These are phyloP conservation scores for Funneliformis geosporum DNA, from an alignment of 192 early-diverging fungal species.

Conservation along the genomic window DNA sequence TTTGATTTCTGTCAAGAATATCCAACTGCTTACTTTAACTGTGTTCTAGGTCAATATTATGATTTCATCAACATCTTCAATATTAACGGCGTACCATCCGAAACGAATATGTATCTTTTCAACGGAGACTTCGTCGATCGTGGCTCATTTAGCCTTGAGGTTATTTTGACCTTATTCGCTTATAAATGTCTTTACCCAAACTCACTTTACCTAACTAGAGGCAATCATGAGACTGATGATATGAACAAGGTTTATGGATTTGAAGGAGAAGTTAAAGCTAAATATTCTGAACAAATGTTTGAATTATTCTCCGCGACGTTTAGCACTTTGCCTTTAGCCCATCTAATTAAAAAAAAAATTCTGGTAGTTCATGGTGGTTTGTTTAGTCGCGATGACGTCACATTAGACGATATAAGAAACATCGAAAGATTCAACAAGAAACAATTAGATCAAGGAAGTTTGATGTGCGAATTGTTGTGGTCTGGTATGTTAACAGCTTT, in stretches of 20 bases:
- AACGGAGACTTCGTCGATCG: constrained; percentile 99
- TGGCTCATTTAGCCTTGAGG: constrained; percentile 97
- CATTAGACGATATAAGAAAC: constrained; percentile 86
- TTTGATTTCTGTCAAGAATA: not conserved
- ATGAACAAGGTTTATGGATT: constrained; percentile 99
- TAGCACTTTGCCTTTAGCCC: constrained; percentile 88
- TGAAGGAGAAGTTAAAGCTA: constrained; percentile 95
- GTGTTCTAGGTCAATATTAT: constrained; percentile 80
- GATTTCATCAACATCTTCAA: constrained; percentile 96
- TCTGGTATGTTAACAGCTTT: constrained; percentile 45
- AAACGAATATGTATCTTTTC: constrained; percentile 84
- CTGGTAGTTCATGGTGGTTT: constrained; percentile 97
- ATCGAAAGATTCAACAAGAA: constrained; percentile 87
- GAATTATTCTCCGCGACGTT: constrained; percentile 95
- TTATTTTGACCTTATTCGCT: constrained; percentile 87
- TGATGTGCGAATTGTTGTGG: constrained; percentile 98
- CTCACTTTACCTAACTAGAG: constrained; percentile 82
- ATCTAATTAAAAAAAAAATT: constrained; percentile 90
- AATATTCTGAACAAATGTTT: constrained; percentile 92
- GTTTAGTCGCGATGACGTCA: constrained; percentile 87
- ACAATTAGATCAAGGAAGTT: constrained; percentile 57
- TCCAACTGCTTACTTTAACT: not conserved
- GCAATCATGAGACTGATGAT: constrained; percentile 97
- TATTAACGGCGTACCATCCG: constrained; percentile 86
- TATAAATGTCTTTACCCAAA: constrained; percentile 91